Evolutionary conservation across 2,329 filamentous ascomycete species (phyloP), one percentile per base, ranked within the genome.

Genomic region (Scorias spongiosa): DNA sequence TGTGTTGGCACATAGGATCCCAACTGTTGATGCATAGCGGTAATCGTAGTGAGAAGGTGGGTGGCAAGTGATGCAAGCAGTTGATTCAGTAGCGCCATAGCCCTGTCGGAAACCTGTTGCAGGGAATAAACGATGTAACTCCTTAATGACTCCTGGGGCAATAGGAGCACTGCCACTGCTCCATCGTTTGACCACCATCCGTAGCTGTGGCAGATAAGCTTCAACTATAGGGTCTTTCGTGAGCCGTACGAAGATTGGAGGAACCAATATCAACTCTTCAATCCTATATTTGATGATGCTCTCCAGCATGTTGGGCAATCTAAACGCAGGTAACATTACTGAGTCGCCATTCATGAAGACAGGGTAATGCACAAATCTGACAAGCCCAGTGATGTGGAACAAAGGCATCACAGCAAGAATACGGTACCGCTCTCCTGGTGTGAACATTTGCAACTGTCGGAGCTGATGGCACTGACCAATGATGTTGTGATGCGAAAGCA

Each of bases 21-120:
- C 75, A 1, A 70, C 75, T 2, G 63, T 66, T 46, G 70, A 64
- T 0, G 70, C 75, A 49, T 80, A 75, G 41, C 71, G 68, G 61
- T 74, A 81, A 7, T 65, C 65, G 46, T 72, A 75, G 40, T 71
- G 69, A 0, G 68, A 64, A 0, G 70, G 70, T 2, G 77, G 74
- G 42, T 80, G 76, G 2, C 71, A 67, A 0, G 75, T 78, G 44
- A 82, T 77, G 50, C 75, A 80, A 1, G 66, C 69, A 51, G 75
- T 81, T 0, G 68, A 72, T 57, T 81, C 78, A 0, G 78, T 82
- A 69, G 81, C 80, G n/a, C 78, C 78, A 51, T 80, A 81, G 1
- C 75, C 76, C 53, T 80, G 77, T 51, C 76, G 76, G 57, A 81
- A 78, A 0, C 75, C 75, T 0, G 71, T 76, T 0, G 66, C 57